Evolutionary conservation across 2,329 filamentous ascomycete genomes (phyloP), one percentile per base, ranked within the genome.

Genomic region (Alternaria brassicae): DNA sequence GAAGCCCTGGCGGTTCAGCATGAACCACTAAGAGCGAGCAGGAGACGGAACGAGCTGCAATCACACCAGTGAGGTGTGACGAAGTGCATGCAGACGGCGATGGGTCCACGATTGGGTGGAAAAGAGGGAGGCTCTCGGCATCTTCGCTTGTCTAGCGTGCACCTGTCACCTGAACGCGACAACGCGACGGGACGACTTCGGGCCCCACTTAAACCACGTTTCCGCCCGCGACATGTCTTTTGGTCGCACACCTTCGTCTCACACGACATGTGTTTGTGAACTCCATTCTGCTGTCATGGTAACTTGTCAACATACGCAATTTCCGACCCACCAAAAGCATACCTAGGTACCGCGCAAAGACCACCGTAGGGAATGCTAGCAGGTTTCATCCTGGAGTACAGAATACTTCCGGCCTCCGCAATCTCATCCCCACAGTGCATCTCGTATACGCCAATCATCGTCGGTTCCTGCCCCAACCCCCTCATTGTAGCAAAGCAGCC

Each of bases 21-120:
- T 50, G 32, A 44, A 56, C 66, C 66, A 69, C 56, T 69, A 53
- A 63, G 39, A 53, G 49, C 21, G n/a, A 32, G 39, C 40, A 53
- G 41, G 21, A 27, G 40, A 61, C 55, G 50, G 37, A 42, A 47
- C 25, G 41, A 51, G 51, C 51, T 44, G 51, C 51, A 53, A 53
- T 53, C 51, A 44, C 51, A 44, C 51, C 39, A 42, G 37, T 58
- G 51, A 62, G 52, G 60, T 62, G 63, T 67, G 61, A 67, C 62
- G 40, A 49, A 40, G 55, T 50, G 53, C 55, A 59, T 65, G 62
- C 61, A 63, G 51, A 42, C 49, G 36, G 49, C 34, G 30, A 45
- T 37, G 19, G 42, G 27, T 39, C 39, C 52, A 55, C 44, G 55
- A 48, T 40, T 58, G 39, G 48, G 44, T 48, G 44, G 32, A 48